Percentiles rank a stretch among this genome's conserved stretches.
These are phyloP conservation scores for Nyctanthes arbortristis DNA, from an alignment of 257 asterid species.

Conservation along the genomic window DNA sequence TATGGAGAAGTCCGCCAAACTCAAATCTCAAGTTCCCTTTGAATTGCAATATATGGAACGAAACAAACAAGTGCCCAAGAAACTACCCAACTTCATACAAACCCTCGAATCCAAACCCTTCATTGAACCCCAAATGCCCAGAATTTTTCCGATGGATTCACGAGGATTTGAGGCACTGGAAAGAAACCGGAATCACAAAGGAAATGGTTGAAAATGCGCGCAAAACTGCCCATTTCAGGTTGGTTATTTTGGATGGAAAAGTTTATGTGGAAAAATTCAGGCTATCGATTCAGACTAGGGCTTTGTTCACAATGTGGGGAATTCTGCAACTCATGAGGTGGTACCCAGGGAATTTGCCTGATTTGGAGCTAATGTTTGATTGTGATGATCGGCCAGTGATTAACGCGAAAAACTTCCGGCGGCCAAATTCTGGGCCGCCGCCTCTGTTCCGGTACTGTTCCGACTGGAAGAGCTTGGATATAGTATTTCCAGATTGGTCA, in stretches of 20 bases:
- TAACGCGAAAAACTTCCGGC: conserved; percentile 27
- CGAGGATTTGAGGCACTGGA: conserved; percentile 66
- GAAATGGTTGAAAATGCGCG: conserved; percentile 53
- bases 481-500: conserved; percentile 92
- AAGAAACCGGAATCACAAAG: conserved; percentile 43
- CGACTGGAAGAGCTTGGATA: conserved; percentile 70
- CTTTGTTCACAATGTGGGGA: conserved; percentile 65
- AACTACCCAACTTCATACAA: conserved; percentile 37
- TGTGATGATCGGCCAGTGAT: conserved; percentile 60
- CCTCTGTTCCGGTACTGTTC: conserved; percentile 87
- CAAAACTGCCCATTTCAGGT: conserved; percentile 56
- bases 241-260: conserved; percentile 49
- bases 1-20: conserved; percentile 10
- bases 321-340: conserved; percentile 55
- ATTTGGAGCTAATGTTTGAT: conserved; percentile 72
- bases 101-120: conserved; percentile 13
- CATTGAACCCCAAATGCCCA: conserved; percentile 49
- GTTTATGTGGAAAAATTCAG: conserved; percentile 59
- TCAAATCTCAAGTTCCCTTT: conserved; percentile 31
- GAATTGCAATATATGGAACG: conserved; percentile 59
- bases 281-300: conserved; percentile 63
- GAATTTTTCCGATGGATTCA: conserved; percentile 77
- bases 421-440: conserved; percentile 39
- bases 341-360: conserved; percentile 67
- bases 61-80: conserved; percentile 46